A percentile compares a stretch with the other conserved stretches of the same genome.
Conservation (phyloP, 2,329 filamentous ascomycete genomes). For the Hymenoscyphus linearis region DNA sequence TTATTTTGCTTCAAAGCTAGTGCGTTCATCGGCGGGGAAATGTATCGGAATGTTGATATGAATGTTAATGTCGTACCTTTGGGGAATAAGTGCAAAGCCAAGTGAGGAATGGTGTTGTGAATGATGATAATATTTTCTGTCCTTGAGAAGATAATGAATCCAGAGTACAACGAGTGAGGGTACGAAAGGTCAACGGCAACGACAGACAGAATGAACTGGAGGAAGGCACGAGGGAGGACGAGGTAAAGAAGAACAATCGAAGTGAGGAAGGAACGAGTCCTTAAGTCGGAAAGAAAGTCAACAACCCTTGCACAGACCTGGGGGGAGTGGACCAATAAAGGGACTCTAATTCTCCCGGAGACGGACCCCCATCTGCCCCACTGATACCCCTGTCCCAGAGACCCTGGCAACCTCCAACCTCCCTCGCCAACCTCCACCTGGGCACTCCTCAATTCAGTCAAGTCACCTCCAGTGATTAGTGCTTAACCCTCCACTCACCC, state of each 20-base stretch:
- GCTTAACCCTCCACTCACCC: no score
- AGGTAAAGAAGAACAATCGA: slow-evolving; percentile 2
- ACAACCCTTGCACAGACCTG: slow-evolving; percentile 1
- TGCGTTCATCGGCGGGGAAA: neutral
- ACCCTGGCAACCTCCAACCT: neutral
- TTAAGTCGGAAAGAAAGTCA: slow-evolving; percentile 3
- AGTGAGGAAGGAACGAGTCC: neutral
- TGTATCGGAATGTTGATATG: neutral
- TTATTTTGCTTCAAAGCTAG: neutral
- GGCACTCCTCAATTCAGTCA: no score
- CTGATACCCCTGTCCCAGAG: neutral
- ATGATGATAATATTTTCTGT: slow-evolving; percentile 4
- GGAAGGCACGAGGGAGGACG: neutral
- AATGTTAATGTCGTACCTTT: neutral
- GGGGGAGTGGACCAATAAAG: neutral
- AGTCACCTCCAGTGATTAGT: no score
- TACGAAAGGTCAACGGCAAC: slow-evolving; percentile 1
- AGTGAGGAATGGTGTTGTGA: neutral
- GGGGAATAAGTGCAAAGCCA: neutral
- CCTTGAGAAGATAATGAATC: no score
- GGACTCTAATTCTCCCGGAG: neutral
- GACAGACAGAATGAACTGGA: slow-evolving; percentile 3
- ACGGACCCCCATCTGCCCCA: neutral
- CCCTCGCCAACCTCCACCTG: neutral
- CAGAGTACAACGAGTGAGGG: slow-evolving; percentile 5